Conservation (phyloP, 306 rosid species). For the Phaseolus lunatus region DNA sequence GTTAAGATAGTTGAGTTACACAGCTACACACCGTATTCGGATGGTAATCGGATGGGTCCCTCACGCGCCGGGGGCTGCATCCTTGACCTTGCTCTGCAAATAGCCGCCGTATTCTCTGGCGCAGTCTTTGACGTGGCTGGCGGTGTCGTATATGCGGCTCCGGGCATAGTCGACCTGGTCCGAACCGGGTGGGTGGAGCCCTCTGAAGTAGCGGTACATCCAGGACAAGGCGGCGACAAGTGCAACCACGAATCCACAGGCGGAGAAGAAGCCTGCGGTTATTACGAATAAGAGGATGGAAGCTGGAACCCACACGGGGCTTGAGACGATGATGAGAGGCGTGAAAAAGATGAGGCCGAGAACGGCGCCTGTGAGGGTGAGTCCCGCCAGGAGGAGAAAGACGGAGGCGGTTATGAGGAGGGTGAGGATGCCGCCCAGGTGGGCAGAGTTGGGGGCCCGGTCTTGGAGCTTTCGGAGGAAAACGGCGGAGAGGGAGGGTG, state of each 20-base stretch:
- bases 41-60: background rate
- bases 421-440: conserved; percentile 59
- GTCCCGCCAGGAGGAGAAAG: conserved; percentile 65
- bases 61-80: conserved; percentile 93
- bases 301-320: conserved; percentile 82
- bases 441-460: conserved; percentile 63
- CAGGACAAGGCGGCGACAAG: conserved; percentile 59
- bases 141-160: conserved; percentile 78
- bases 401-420: conserved; percentile 62
- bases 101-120: conserved; percentile 88
- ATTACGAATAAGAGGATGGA: conserved; percentile 45
- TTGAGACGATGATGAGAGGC: conserved; percentile 63
- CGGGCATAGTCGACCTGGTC: conserved; percentile 77
- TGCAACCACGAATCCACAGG: conserved; percentile 53
- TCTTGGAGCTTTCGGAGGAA: conserved; percentile 56
- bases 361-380: conserved; percentile 53
- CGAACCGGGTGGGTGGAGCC: conserved; percentile 85
- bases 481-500: conserved; percentile 7
- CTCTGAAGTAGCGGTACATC: conserved; percentile 72
- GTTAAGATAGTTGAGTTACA: too few relatives aligned
- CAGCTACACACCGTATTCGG: background rate
- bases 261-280: conserved; percentile 53
- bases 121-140: conserved; percentile 81
- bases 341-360: conserved; percentile 55
- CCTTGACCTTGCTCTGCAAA: conserved; percentile 79